Evolutionary conservation across 352 stramenopile genomes (phyloP).

Genomic region (Phytophthora citricola): DNA sequence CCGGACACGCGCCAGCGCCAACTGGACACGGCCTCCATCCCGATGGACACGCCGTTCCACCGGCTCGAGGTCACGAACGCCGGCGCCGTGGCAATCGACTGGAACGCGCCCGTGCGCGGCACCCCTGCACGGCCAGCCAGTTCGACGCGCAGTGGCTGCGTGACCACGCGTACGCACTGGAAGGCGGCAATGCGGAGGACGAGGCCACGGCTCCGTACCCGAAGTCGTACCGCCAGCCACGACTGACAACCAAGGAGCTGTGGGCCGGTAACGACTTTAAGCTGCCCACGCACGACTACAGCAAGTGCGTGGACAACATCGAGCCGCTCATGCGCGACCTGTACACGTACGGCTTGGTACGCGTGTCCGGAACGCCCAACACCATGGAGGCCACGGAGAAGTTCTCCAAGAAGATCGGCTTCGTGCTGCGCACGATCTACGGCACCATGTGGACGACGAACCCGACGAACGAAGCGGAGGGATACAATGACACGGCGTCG

Average conservation of each 20-base stretch:
- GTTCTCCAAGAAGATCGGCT: slow-evolving; percentile 85
- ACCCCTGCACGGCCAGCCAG: slow-evolving; percentile 63
- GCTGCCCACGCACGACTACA: slow-evolving; percentile 60
- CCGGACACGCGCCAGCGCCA: slow-evolving; percentile 78
- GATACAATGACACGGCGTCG: slow-evolving; percentile 90
- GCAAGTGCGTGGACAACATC: slow-evolving; percentile 53
- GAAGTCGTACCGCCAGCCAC: slow-evolving; percentile 63
- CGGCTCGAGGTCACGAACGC: slow-evolving; percentile 42
- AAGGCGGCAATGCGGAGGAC: slow-evolving; percentile 29
- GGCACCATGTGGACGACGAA: slow-evolving; percentile 92
- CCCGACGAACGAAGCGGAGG: slow-evolving; percentile 65
- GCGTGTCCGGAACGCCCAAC: slow-evolving; percentile 67
- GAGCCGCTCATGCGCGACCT: slow-evolving; percentile 76
- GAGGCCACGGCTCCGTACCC: slow-evolving; percentile 43
- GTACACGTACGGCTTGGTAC: slow-evolving; percentile 74
- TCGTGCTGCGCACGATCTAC: slow-evolving; percentile 89
- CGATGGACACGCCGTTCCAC: slow-evolving; percentile 52
- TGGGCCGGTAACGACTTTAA: slow-evolving; percentile 57
- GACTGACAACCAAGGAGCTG: slow-evolving; percentile 53
- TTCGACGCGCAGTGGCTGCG: slow-evolving; percentile 81
- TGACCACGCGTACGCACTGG: slow-evolving; percentile 69
- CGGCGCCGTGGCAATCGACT: slow-evolving; percentile 60
- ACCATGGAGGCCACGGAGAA: slow-evolving; percentile 84
- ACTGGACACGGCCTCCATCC: slow-evolving; percentile 82
- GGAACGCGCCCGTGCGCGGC: slow-evolving; percentile 59